phyloP scores from a whole-genome alignment of 2,329 filamentous ascomycete genomes.

The Dactylellina haptotyla region DNA sequence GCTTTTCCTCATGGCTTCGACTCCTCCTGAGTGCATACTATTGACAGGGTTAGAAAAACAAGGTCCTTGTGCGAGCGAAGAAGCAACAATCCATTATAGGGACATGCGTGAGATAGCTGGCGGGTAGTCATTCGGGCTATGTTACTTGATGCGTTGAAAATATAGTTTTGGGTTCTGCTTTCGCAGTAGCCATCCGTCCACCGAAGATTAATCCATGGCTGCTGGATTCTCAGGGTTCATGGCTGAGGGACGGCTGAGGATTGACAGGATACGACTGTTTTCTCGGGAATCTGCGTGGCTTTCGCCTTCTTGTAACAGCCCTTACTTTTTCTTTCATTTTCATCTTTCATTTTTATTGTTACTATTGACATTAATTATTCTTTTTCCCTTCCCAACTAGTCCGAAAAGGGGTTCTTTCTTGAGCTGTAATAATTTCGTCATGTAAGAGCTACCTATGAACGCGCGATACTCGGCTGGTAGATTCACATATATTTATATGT shows the following conservation, averaged over 20 bases:
- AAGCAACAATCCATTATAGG: slow-evolving; percentile 8
- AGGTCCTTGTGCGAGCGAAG: slow-evolving; percentile 12
- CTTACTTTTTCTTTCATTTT: background rate
- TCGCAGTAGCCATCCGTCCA: background rate
- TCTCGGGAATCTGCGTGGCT: too few species aligned
- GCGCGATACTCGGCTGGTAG: too few species aligned
- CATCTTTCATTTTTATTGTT: background rate
- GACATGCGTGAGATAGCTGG: background rate
- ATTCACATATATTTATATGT: background rate
- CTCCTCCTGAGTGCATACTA: slow-evolving; percentile 27
- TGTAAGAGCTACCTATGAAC: too few species aligned
- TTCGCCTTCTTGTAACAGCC: too few species aligned
- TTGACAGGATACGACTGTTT: background rate
- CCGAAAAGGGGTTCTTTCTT: too few species aligned
- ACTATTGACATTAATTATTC: too few species aligned
- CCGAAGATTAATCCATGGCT: background rate
- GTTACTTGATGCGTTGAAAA: slow-evolving; percentile 4
- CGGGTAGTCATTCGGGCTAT: slow-evolving; percentile 1
- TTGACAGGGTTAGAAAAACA: slow-evolving; percentile 35
- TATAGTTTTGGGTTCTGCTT: slow-evolving; percentile 14
- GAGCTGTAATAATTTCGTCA: too few species aligned
- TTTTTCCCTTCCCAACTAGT: too few species aligned
- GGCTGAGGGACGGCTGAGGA: slow-evolving; percentile 8
- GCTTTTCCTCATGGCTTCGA: slow-evolving; percentile 25
- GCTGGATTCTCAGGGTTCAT: slow-evolving; percentile 26